A percentile compares a stretch with the other conserved stretches of the same genome.
phyloP scores from a whole-genome alignment of 2,329 filamentous ascomycete species.

The Ophiostoma himal-ulmi region DNA sequence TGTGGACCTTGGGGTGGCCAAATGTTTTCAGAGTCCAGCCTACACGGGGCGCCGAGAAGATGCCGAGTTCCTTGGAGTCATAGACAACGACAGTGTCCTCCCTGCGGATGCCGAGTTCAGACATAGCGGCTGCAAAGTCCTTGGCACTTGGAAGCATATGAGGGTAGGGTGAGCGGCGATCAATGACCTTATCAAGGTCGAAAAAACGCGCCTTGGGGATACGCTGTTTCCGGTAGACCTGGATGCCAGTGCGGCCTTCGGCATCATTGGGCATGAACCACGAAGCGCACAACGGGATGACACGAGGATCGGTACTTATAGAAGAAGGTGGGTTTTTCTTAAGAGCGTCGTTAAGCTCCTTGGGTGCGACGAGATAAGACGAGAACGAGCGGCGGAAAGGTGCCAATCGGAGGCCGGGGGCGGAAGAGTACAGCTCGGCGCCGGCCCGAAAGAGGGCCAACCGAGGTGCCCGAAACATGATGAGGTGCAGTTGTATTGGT shows the following conservation, averaged over 20 bases:
- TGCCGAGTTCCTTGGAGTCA: slow-evolving; percentile 82
- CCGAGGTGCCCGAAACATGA: slow-evolving; percentile 37
- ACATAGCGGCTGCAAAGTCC: slow-evolving; percentile 82
- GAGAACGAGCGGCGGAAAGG: slow-evolving; percentile 54
- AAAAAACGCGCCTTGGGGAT: slow-evolving; percentile 93
- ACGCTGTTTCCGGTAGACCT: slow-evolving; percentile 73
- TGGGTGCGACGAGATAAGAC: slow-evolving; percentile 80
- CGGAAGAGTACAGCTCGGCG: slow-evolving; percentile 32
- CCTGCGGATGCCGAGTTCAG: slow-evolving; percentile 73
- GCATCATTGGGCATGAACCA: slow-evolving; percentile 94
- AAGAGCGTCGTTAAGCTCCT: slow-evolving; percentile 73
- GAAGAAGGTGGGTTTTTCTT: slow-evolving; percentile 73
- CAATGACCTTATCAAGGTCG: slow-evolving; percentile 86
- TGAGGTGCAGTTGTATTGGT: background rate
- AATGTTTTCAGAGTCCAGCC: slow-evolving; percentile 91
- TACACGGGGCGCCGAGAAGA: slow-evolving; percentile 89
- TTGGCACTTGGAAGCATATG: slow-evolving; percentile 88
- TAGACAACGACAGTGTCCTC: slow-evolving; percentile 94
- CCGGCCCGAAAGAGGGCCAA: slow-evolving; percentile 37
- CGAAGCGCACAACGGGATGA: slow-evolving; percentile 82
- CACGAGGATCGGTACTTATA: slow-evolving; percentile 73
- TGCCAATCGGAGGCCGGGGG: slow-evolving; percentile 26
- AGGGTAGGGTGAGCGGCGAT: slow-evolving; percentile 81
- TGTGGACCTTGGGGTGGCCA: slow-evolving; percentile 79
- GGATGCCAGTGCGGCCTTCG: slow-evolving; percentile 64